Evolutionary conservation across 306 rosid genomes (phyloP), one percentile per base, ranked within the genome.

Genomic region (Parietaria judaica): DNA sequence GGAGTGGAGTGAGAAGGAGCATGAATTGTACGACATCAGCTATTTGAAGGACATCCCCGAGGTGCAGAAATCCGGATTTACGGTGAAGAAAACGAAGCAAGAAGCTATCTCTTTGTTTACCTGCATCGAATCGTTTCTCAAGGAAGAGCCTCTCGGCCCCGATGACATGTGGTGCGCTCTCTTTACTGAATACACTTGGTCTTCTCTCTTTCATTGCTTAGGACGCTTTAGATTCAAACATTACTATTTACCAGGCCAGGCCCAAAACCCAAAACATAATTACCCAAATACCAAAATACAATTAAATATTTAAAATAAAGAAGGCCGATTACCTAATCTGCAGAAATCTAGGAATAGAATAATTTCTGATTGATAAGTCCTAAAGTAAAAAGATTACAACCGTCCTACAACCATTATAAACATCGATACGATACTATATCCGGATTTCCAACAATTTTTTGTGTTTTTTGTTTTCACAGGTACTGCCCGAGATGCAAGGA

Each of bases 401-500:
- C 31, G 31, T 23, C 31, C 31, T 23, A 23, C 31, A 23, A 23
- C 31, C 31, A 23, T 23, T 23, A 23, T 23, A 23, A 23, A 23
- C 31, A 23, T 23, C 31, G 31, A 23, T 23, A 23, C 31, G 31
- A 2, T 23, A 23, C 31, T 23, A 23, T 0, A 23, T 23, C 31
- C 31, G 31, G 51, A 54, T 48, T 31, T 69, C 57, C 43, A 70
- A 15, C 23, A 56, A 15, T 70, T 48, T 41, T 58, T 34, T 15
- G 10, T 46, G 47, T 41, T 38, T 58, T 23, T 46, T 64, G 60
- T 67, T 56, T 67, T n/a, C 14, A 5, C 53, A 88, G 99, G 99
- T 89, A 88, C 78, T 94, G 99, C 78, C 97, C 99, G 43, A 62
- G 75, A 67, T 94, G 99, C 89, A 94, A 94, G 81, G 99, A 89